These are phyloP conservation scores for Cicer arietinum DNA, from an alignment of 306 rosid species.

Conservation along the genomic window DNA sequence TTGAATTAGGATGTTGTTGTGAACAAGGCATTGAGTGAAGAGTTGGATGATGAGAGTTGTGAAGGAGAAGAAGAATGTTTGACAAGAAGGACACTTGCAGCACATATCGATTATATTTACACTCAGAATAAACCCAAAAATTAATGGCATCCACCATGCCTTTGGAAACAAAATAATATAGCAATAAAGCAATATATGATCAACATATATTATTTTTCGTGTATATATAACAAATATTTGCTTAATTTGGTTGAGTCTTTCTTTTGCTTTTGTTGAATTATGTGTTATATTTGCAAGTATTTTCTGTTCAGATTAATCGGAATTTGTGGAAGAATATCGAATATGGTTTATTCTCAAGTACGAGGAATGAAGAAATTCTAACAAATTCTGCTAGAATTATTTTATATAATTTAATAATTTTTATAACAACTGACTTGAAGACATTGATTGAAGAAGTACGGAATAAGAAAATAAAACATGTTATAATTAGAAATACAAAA, in stretches of 20 bases:
- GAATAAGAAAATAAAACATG: background rate
- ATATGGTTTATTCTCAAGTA: background rate
- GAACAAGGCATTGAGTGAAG: constrained; percentile 1
- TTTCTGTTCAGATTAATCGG: background rate
- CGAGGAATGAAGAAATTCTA: too few species aligned
- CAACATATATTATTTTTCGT: background rate
- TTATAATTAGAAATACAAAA: background rate
- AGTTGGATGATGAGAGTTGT: constrained; percentile 59
- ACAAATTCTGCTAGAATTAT: too few species aligned
- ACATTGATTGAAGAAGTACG: background rate
- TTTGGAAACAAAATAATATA: background rate
- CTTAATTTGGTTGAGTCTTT: background rate
- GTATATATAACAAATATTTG: background rate
- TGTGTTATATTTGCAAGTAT: background rate
- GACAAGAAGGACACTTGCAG: constrained; percentile 69
- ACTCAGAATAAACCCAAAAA: constrained; percentile 60
- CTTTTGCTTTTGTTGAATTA: background rate
- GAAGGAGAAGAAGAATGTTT: constrained; percentile 65
- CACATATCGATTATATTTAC: constrained; percentile 81
- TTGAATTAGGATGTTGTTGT: constrained; percentile 44
- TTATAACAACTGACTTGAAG: background rate
- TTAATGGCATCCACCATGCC: background rate
- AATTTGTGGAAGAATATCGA: background rate
- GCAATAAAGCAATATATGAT: constrained; percentile 26
- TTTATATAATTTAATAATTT: too few species aligned